Evolutionary conservation across 1,139 yeast species (phyloP).

Genomic region (Lodderomyces orthopsilosis): DNA sequence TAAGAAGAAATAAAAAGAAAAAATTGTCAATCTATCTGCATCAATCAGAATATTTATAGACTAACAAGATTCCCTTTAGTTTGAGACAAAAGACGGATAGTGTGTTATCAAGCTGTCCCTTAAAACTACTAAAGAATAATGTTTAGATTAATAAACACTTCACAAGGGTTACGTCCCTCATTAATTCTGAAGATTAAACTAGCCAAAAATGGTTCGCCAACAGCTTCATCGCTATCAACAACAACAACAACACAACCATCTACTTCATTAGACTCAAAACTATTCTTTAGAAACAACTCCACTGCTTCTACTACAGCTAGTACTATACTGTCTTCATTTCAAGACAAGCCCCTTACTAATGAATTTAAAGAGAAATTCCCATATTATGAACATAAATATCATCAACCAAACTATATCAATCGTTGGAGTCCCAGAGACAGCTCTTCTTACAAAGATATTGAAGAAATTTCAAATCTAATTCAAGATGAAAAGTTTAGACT

Average conservation of each 20-base stretch:
- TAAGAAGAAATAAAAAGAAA: too few relatives aligned
- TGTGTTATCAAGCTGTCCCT: too few relatives aligned
- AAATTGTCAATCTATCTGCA: too few relatives aligned
- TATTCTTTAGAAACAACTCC: conserved; percentile 12
- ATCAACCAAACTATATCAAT: conserved; percentile 6
- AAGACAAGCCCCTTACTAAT: not conserved
- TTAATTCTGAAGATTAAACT: conserved; percentile 39
- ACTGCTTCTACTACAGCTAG: conserved; percentile 5
- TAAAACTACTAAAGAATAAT: conserved; percentile 16
- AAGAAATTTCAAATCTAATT: conserved; percentile 23
- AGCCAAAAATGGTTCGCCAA: conserved; percentile 19
- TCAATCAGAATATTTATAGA: too few relatives aligned
- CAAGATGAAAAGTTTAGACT: conserved; percentile 28
- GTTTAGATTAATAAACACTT: conserved; percentile 44
- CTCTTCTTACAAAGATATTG: conserved; percentile 12
- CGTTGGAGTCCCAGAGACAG: not conserved
- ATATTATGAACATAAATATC: conserved; percentile 1
- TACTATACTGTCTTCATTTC: conserved; percentile 2
- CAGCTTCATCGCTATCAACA: conserved; percentile 7
- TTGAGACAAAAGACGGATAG: too few relatives aligned
- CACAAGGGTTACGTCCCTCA: conserved; percentile 38
- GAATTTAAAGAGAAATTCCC: conserved; percentile 4
- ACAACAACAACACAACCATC: conserved; percentile 3
- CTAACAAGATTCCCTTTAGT: too few relatives aligned
- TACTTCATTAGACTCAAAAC: conserved; percentile 2